These are phyloP conservation scores for Boletellus sp. DNA, from an alignment of 768 basidiomycete species.

Conservation along the genomic window DNA sequence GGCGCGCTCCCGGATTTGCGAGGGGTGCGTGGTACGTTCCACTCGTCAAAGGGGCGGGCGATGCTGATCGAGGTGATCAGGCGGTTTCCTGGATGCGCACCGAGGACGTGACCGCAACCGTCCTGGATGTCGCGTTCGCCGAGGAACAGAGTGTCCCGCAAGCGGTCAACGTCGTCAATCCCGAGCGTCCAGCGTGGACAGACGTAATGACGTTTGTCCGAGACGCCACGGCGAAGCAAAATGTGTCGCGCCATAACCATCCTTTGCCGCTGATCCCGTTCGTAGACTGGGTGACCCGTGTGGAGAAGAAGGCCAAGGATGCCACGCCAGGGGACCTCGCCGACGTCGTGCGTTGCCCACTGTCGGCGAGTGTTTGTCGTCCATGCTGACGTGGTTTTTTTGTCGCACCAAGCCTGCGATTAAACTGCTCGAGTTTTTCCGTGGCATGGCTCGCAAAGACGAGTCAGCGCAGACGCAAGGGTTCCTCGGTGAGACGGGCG, in stretches of 20 bases:
- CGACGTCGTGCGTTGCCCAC: background rate
- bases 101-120: constrained; percentile 31
- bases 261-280: constrained; percentile 24
- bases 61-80: no score
- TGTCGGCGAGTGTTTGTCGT: no score
- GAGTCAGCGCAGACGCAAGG: background rate
- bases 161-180: constrained; percentile 38
- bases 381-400: no score
- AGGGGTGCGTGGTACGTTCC: constrained; percentile 28
- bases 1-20: constrained; percentile 30
- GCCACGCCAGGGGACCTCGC: constrained; percentile 6
- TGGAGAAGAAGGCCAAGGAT: constrained; percentile 25
- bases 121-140: constrained; percentile 33
- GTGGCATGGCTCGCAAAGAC: no score
- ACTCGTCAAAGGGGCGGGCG: no score
- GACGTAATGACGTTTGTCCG: constrained; percentile 24
- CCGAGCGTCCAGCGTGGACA: constrained; percentile 32
- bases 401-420: no score
- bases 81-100: constrained; percentile 36
- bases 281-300: constrained; percentile 27
- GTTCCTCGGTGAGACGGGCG: background rate
- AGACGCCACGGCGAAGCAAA: constrained; percentile 11
- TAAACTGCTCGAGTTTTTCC: no score
- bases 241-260: background rate
- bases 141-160: constrained; percentile 10